Conservation (phyloP, 1,139 yeast species). For the Saccharomyces pastorianus region DNA sequence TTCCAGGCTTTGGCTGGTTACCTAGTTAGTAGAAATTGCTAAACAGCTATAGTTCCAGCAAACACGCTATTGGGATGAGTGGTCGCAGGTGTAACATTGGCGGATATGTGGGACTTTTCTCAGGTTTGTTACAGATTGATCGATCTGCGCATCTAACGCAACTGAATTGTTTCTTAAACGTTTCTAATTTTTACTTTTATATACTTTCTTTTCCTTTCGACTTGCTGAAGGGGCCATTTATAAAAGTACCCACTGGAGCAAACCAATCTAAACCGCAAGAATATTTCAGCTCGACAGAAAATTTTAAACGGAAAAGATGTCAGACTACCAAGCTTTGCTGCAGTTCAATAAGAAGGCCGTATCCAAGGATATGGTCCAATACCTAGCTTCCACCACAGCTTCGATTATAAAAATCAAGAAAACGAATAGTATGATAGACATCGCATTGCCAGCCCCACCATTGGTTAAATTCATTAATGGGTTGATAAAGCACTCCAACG, state of each 20-base stretch:
- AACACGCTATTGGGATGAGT: neutral
- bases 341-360: constrained; percentile 73
- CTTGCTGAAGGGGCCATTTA: neutral
- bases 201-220: neutral
- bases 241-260: neutral
- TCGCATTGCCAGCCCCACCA: constrained; percentile 23
- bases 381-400: constrained; percentile 69
- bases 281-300: neutral
- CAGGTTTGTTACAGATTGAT: neutral
- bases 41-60: neutral
- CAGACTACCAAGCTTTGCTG: constrained; percentile 58
- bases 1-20: neutral
- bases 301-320: constrained; percentile 29
- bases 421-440: constrained; percentile 11
- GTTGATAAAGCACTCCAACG: constrained; percentile 73
- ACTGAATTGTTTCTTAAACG: neutral
- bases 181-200: neutral
- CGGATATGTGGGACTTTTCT: neutral
- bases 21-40: neutral
- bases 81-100: neutral
- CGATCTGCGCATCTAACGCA: neutral
- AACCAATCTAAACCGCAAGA: neutral
- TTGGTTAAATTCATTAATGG: constrained; percentile 60
- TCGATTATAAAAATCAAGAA: constrained; percentile 60
- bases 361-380: constrained; percentile 66